These are phyloP conservation scores for Rhodofomes roseus DNA, from an alignment of 1,284 basidiomycete genomes.

Conservation along the genomic window DNA sequence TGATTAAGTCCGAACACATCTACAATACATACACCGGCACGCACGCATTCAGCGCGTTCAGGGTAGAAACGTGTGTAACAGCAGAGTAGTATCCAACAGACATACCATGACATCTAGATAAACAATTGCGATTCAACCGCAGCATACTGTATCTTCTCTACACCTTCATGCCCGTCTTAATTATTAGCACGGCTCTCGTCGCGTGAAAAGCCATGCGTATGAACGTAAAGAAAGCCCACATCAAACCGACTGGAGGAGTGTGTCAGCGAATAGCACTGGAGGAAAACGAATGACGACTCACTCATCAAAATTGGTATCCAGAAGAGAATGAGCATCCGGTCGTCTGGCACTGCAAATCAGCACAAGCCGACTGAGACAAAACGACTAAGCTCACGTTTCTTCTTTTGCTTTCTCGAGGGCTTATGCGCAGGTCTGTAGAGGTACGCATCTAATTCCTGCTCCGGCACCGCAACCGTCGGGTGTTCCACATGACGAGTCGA, in stretches of 20 bases:
- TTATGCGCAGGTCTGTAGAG: slow-evolving; percentile 56
- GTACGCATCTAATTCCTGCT: slow-evolving; percentile 65
- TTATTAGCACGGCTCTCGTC: slow-evolving; percentile 46
- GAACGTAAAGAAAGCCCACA: slow-evolving; percentile 62
- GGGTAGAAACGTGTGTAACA: neutral
- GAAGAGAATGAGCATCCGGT: slow-evolving; percentile 90
- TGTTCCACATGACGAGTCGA: slow-evolving; percentile 45
- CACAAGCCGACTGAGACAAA: neutral
- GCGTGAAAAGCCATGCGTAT: slow-evolving; percentile 54
- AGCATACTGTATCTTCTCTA: neutral
- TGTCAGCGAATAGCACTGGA: slow-evolving; percentile 7
- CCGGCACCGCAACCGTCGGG: slow-evolving; percentile 44
- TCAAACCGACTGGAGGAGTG: slow-evolving; percentile 49
- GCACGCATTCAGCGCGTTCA: neutral
- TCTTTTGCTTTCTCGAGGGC: slow-evolving; percentile 50
- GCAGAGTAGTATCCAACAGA: neutral
- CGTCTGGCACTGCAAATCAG: slow-evolving; percentile 48
- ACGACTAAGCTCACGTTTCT: slow-evolving; percentile 59
- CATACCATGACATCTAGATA: neutral
- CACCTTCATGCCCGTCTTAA: slow-evolving; percentile 38
- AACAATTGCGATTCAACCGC: neutral
- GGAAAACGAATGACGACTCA: slow-evolving; percentile 37
- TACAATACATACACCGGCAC: neutral
- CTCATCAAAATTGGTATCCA: slow-evolving; percentile 89
- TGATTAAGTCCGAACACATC: neutral